phyloP scores from a whole-genome alignment of 306 rosid genomes.

The Gastrolobium bilobum region DNA sequence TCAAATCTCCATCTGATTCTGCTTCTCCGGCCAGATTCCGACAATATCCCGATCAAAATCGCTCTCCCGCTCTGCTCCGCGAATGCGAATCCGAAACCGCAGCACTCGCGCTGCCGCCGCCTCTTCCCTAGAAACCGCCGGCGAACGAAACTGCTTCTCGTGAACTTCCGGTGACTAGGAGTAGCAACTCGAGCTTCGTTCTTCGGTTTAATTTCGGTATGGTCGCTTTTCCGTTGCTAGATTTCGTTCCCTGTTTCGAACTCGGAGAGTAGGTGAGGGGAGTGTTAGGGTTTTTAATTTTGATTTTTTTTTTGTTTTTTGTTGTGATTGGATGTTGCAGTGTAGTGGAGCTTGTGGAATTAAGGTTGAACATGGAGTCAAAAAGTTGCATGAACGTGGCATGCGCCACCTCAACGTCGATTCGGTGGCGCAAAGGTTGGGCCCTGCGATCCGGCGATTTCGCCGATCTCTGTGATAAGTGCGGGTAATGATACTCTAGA shows the following conservation, averaged over 20 bases:
- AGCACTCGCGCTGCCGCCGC: constrained; percentile 30
- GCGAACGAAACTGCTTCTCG: constrained; percentile 29
- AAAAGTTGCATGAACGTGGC: constrained; percentile 77
- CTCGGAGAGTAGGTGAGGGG: constrained; percentile 33
- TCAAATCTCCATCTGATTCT: constrained; percentile 31
- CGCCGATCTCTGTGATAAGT: constrained; percentile 88
- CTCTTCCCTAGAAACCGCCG: not conserved
- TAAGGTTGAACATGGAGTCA: constrained; percentile 74
- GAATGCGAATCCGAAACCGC: constrained; percentile 40
- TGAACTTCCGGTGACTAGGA: constrained; percentile 1
- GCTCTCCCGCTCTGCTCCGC: not conserved
- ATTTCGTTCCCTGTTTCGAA: constrained; percentile 29
- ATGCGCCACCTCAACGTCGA: constrained; percentile 71
- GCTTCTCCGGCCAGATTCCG: constrained; percentile 15
- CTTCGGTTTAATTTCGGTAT: constrained; percentile 35
- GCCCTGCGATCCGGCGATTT: constrained; percentile 92
- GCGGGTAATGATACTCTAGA: constrained; percentile 73
- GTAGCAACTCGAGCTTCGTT: constrained; percentile 13
- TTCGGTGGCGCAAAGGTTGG: constrained; percentile 94
- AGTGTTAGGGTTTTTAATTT: constrained; percentile 59
- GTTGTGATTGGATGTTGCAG: constrained; percentile 34
- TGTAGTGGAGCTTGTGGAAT: constrained; percentile 50
- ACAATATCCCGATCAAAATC: constrained; percentile 29
- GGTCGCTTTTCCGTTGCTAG: not conserved
- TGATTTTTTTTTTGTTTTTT: constrained; percentile 24